Conservation (phyloP, 306 rosid species). For the Gynostemma pentaphyllum region DNA sequence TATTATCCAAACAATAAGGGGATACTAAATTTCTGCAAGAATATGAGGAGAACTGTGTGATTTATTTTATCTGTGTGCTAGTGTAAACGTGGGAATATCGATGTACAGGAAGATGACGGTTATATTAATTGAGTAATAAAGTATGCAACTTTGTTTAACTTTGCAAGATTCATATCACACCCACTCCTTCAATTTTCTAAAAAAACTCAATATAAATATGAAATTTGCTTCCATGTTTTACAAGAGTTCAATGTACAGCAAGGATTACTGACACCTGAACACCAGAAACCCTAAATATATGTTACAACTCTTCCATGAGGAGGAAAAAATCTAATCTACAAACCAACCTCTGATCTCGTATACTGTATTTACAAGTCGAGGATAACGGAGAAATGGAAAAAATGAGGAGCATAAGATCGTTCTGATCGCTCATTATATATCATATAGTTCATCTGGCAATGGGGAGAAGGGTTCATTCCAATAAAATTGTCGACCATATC, state of each 20-base stretch:
- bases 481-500: conserved; percentile 1
- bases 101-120: neutral
- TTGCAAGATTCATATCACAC: neutral
- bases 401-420: conserved; percentile 2
- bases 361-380: conserved; percentile 9
- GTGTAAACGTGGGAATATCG: neutral
- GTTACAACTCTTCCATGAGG: conserved; percentile 7
- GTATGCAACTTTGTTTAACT: no score
- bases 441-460: neutral
- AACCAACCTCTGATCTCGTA: conserved; percentile 4
- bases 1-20: conserved; percentile 54
- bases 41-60: neutral
- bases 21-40: neutral
- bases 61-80: no score
- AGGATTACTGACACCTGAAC: neutral
- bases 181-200: neutral
- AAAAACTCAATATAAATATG: neutral
- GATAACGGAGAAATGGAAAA: neutral
- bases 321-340: conserved; percentile 5
- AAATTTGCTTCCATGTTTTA: conserved; percentile 8
- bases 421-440: neutral
- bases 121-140: neutral
- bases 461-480: conserved; percentile 1
- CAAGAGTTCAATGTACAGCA: conserved; percentile 7
- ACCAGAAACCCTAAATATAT: conserved; percentile 7